A percentile compares a stretch with the other conserved stretches of the same genome.
phyloP scores from a whole-genome alignment of 805 yeast species.

The Suhomyces tanzawaensis region DNA sequence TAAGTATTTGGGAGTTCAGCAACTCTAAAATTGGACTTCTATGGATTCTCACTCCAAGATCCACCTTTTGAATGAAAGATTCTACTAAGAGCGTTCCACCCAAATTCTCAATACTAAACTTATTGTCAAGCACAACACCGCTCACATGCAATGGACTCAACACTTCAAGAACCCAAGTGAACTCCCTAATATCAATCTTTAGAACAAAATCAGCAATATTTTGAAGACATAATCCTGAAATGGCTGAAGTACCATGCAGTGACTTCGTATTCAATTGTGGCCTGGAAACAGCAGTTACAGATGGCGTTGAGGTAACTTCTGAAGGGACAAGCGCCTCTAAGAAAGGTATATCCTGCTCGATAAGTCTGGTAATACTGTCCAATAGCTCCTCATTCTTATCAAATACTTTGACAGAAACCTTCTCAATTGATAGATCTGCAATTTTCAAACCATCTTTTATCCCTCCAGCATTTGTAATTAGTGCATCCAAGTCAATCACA shows the following conservation, averaged over 20 bases:
- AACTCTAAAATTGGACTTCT: slow-evolving; percentile 18
- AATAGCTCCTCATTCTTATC: slow-evolving; percentile 12
- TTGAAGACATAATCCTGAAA: not conserved
- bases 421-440: slow-evolving; percentile 9
- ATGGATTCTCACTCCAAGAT: slow-evolving; percentile 15
- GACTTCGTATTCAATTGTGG: too few species aligned
- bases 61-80: slow-evolving; percentile 18
- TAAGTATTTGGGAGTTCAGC: slow-evolving; percentile 25
- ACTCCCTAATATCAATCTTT: slow-evolving; percentile 18
- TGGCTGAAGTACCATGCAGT: too few species aligned
- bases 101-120: slow-evolving; percentile 13
- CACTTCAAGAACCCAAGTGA: slow-evolving; percentile 18
- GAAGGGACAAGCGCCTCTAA: not conserved
- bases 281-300: not conserved
- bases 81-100: slow-evolving; percentile 14
- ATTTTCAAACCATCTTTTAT: slow-evolving; percentile 11
- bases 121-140: slow-evolving; percentile 18
- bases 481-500: slow-evolving; percentile 5
- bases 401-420: slow-evolving; percentile 6
- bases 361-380: slow-evolving; percentile 7
- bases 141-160: slow-evolving; percentile 16
- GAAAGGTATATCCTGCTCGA: slow-evolving; percentile 15
- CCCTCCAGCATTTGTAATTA: slow-evolving; percentile 14
- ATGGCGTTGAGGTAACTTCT: not conserved
- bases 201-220: slow-evolving; percentile 10